Evolutionary conservation across 805 yeast genomes (phyloP).

Genomic region (Ogataea parapolymorpha): DNA sequence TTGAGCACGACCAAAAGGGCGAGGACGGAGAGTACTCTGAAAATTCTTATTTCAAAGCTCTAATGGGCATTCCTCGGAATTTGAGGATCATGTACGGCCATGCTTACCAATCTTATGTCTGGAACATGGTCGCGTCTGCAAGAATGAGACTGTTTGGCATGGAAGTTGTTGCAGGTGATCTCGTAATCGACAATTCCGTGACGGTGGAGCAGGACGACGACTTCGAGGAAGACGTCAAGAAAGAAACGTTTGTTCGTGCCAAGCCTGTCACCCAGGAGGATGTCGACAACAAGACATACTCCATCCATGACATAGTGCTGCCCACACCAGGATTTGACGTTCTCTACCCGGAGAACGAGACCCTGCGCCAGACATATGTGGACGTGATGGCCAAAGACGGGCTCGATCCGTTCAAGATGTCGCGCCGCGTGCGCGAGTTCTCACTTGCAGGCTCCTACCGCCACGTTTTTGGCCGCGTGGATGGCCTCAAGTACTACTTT

Average conservation of each 20-base stretch:
- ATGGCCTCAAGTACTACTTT: constrained; percentile 55
- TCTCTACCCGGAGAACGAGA: constrained; percentile 70
- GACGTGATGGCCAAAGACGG: constrained; percentile 76
- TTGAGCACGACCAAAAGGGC: constrained; percentile 49
- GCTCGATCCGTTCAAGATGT: constrained; percentile 82
- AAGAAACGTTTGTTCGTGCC: constrained; percentile 59
- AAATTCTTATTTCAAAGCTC: constrained; percentile 68
- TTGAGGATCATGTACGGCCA: constrained; percentile 93
- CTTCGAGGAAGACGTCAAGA: constrained; percentile 69
- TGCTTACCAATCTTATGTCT: constrained; percentile 93
- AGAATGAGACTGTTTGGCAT: constrained; percentile 71
- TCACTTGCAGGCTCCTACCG: constrained; percentile 92
- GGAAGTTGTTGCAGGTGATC: constrained; percentile 73
- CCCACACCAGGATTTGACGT: constrained; percentile 98
- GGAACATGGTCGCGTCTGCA: constrained; percentile 84
- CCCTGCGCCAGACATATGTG: constrained; percentile 58
- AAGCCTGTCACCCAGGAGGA: constrained; percentile 75
- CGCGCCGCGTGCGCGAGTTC: constrained; percentile 80
- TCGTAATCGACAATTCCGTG: constrained; percentile 40
- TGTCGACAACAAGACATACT: constrained; percentile 49
- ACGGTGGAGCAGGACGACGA: constrained; percentile 33
- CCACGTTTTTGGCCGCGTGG: constrained; percentile 63
- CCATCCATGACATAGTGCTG: constrained; percentile 80
- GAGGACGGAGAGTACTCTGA: constrained; percentile 44
- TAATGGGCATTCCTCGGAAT: constrained; percentile 89